phyloP scores from a whole-genome alignment of 148 eudicot species.

The Vaccinium darrowii region DNA sequence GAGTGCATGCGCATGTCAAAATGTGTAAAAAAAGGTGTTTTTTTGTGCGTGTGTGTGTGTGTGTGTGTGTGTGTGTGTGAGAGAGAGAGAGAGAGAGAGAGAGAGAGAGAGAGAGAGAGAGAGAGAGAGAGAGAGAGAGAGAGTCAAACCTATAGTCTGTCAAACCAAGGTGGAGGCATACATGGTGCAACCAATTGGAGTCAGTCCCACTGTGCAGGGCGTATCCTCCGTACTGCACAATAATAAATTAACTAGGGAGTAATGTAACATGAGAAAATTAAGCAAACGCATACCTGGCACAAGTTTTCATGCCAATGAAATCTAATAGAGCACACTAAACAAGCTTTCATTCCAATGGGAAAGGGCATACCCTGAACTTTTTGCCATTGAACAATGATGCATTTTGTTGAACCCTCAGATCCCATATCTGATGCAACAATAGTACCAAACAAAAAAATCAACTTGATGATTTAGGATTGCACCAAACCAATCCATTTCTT shows the following conservation, averaged over 20 bases:
- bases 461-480: neutral
- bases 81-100: constrained; percentile 13
- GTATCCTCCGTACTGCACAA: constrained; percentile 71
- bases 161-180: constrained; percentile 76
- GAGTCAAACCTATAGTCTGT: constrained; percentile 77
- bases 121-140: constrained; percentile 18
- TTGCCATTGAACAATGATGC: constrained; percentile 63
- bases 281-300: neutral
- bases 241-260: constrained; percentile 13
- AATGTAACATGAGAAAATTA: constrained; percentile 5
- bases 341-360: neutral
- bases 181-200: constrained; percentile 27
- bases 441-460: neutral
- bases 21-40: neutral
- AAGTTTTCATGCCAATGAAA: neutral
- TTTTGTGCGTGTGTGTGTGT: neutral
- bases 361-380: constrained; percentile 73
- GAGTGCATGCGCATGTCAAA: neutral
- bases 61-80: neutral
- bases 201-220: constrained; percentile 17
- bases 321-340: neutral
- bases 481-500: neutral
- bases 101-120: neutral
- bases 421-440: constrained; percentile 60
- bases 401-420: constrained; percentile 47